Base-by-base conservation (phyloP, 2,329 filamentous ascomycete species). In the Bipolaris bicolor region DNA sequence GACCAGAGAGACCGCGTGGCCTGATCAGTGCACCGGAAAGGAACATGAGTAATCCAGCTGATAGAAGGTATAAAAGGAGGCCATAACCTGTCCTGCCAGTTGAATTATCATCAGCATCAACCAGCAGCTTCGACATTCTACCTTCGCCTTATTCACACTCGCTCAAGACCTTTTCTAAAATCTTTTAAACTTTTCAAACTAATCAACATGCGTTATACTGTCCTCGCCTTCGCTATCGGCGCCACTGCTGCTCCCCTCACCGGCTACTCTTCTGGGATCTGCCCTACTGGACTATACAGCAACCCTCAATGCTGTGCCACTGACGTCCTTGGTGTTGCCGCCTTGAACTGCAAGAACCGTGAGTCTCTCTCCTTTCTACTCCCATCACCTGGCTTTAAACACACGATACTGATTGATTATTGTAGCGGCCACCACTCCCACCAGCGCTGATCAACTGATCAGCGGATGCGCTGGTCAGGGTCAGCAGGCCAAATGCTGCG, bases 281-380 rank as follows among this genome's bases (percentile, higher is more conserved):
- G 58, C 33, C 50, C 58, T 9, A 11, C 11, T 33, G 50, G 36
- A 7, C 29, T 58, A 3, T 61, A 49, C 43, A 55, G 47, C 34
- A 58, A 49, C 37, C 50, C 55, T 22, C 58, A 58, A 29, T 61
- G 58, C 55, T 61, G 58, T 26, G 55, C 55, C 43, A 58, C 55
- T 37, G 55, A 61, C 16, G 34, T 58, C 9, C 47, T 55, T 22
- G 51, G 50, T 26, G 57, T 13, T 20, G 29, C 49, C 20, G 50
- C 44, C 43, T 34, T 58, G 39, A 39, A 61, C 48, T 61, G 55
- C 43, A 33, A 16, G 45, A 39, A 40, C 16, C 58, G 58, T 61
- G 54, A 7, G 58, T 57, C 24, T 51, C 39, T 16, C 20, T 16
- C n/a, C 26, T 15, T 24, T 33, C 22, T 15, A 7, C 10, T 20